Conservation (phyloP, 2,329 filamentous ascomycete genomes). For the Penicillium sp. region DNA sequence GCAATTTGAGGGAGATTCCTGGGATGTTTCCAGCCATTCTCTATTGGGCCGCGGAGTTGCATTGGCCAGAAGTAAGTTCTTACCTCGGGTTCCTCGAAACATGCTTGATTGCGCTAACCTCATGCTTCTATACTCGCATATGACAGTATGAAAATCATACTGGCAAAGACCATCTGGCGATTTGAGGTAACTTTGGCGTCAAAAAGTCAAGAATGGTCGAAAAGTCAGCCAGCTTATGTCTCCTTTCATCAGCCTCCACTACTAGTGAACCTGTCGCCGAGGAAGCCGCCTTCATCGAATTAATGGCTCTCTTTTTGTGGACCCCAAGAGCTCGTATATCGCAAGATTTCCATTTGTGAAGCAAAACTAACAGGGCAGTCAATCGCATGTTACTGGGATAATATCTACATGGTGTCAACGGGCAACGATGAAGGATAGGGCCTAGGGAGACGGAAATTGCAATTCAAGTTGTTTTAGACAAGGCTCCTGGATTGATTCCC, state of each 20-base stretch:
- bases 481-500: too few relatives aligned
- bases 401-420: too few relatives aligned
- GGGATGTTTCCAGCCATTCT: not conserved
- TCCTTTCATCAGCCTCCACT: not conserved
- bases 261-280: not conserved
- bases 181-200: not conserved
- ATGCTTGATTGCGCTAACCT: not conserved
- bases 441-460: too few relatives aligned
- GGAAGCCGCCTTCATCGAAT: not conserved
- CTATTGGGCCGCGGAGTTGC: not conserved
- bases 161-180: not conserved
- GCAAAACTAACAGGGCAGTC: too few relatives aligned
- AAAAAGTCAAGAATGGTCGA: not conserved
- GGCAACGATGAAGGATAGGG: too few relatives aligned
- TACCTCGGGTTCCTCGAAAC: not conserved
- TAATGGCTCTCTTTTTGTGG: not conserved
- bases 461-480: too few relatives aligned
- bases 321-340: not conserved
- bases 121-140: not conserved
- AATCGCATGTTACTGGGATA: too few relatives aligned
- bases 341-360: too few relatives aligned
- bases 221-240: not conserved
- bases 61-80: not conserved
- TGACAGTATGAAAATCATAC: not conserved
- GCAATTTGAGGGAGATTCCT: not conserved